Evolutionary conservation across 352 stramenopile species (phyloP).

Genomic region (Globisporangium alternatum): DNA sequence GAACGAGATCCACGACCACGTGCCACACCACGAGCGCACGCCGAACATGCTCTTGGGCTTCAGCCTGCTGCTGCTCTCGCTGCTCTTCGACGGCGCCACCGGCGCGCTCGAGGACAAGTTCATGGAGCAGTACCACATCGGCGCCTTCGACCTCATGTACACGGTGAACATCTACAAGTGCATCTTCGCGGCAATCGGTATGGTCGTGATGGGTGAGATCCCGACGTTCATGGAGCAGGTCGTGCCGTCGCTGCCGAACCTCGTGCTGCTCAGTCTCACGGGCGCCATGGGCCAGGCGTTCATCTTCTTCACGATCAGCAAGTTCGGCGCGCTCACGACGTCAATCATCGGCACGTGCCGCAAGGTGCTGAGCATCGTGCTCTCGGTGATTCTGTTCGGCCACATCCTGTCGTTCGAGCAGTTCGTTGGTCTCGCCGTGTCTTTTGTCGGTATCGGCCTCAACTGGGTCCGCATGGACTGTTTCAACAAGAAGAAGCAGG

Average conservation of each 20-base stretch:
- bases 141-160: constrained; percentile 86
- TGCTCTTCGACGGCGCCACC: constrained; percentile 78
- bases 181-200: constrained; percentile 57
- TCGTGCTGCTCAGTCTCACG: constrained; percentile 72
- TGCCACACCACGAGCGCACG: constrained; percentile 45
- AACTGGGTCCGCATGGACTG: constrained; percentile 75
- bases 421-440: constrained; percentile 53
- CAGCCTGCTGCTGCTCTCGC: constrained; percentile 62
- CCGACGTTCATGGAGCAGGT: constrained; percentile 60
- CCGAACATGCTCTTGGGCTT: constrained; percentile 68
- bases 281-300: constrained; percentile 79
- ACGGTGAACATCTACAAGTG: constrained; percentile 86
- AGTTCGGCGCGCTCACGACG: constrained; percentile 81
- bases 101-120: constrained; percentile 82
- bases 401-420: constrained; percentile 73
- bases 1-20: constrained; percentile 41
- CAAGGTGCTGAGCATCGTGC: constrained; percentile 83
- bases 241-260: constrained; percentile 50
- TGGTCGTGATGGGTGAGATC: constrained; percentile 73
- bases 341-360: constrained; percentile 85
- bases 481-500: constrained; percentile 31
- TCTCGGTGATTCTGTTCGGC: constrained; percentile 81
- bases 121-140: constrained; percentile 78
- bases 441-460: constrained; percentile 71
- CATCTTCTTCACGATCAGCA: constrained; percentile 87